Evolutionary conservation across 2,329 filamentous ascomycete genomes (phyloP), one percentile per base, ranked within the genome.

Genomic region (Clonostachys solani): DNA sequence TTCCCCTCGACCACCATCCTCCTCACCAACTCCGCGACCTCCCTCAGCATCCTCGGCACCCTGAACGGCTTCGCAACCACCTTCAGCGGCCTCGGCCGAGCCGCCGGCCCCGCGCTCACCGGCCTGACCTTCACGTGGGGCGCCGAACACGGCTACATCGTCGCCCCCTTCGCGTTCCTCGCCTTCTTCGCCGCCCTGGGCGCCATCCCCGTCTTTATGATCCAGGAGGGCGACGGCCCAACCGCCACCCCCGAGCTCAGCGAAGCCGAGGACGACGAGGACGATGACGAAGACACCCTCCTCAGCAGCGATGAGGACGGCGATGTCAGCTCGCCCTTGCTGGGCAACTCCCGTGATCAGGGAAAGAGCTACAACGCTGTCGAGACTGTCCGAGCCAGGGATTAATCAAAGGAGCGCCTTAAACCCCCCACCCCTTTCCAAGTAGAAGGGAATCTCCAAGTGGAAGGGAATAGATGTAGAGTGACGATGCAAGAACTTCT

Each of bases 1-100:
- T 96, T 96, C 62, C 92, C 94, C 0, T 94, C 89, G 58, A 86
- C 81, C 23, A 95, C 89, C 6, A 96, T 97, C 56, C 74, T 97
- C 43, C 47, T 46, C 38, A 46, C 47, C 33, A 49, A 46, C 44
- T 45, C 47, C 17, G 46, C 43, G 12, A 43, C 47, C 18, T 49
- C 44, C 15, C 18, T 46, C 18, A 73, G 78, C 40, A 80, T 95
- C 10, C 77, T 97, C 6, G 92, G 91, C 2, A 96, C 92, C 0
- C 70, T 97, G 47, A 97, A 97, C 59, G 94, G 92, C 4, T 83
- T 96, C 51, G 92, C 90, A 0, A 96, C 92, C 0, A 87, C 86
- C 47, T 82, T 92, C 34, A 86, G 84, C 53, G 91, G 89, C 1
- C 65, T 96, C 6, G 92, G 92, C 2, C 75, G 92, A 43, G 92